A percentile compares a stretch with the other conserved stretches of the same genome.
phyloP scores from a whole-genome alignment of 495 filamentous ascomycete genomes.

The Xylaria cubensis region DNA sequence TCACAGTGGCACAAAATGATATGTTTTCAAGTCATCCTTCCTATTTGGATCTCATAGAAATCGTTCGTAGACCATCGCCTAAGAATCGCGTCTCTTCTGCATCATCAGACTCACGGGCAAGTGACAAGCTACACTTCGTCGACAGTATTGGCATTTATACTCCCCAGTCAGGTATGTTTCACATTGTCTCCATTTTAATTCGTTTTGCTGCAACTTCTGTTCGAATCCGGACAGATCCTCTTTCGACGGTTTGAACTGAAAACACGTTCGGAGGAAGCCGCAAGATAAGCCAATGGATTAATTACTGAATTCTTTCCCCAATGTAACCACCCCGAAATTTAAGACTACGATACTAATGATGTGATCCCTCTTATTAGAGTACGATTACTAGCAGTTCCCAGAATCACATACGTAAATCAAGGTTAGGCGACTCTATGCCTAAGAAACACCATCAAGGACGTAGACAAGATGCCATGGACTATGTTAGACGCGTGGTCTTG shows the following conservation, averaged over 20 bases:
- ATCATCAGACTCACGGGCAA: neutral
- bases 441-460: neutral
- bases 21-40: neutral
- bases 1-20: neutral
- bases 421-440: neutral
- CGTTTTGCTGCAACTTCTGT: neutral
- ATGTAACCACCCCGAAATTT: neutral
- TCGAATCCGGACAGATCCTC: neutral
- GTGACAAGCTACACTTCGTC: neutral
- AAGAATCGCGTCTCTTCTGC: neutral
- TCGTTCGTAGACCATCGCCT: neutral
- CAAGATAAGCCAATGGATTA: neutral
- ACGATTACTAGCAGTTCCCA: neutral
- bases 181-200: neutral
- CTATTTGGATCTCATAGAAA: neutral
- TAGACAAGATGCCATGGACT: neutral
- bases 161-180: neutral
- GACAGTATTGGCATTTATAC: neutral
- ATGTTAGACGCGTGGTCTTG: neutral
- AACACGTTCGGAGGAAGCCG: neutral
- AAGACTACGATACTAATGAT: neutral
- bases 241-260: neutral
- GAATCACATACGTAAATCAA: neutral
- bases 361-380: neutral
- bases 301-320: neutral